Conservation (phyloP, 345 rosid genomes). For the Eucalyptus brandiana region DNA sequence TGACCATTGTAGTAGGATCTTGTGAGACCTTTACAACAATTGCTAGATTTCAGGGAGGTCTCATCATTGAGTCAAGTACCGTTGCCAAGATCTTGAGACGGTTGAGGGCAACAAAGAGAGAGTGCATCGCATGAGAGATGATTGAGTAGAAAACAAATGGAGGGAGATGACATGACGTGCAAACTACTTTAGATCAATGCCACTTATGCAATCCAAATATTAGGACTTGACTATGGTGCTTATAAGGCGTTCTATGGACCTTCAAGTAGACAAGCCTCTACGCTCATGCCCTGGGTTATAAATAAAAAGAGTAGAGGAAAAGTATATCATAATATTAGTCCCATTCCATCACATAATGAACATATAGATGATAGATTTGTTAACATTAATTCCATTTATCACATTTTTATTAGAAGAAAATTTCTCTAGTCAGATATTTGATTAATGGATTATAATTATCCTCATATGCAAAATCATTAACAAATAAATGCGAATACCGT, state of each 20-base stretch:
- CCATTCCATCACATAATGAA: neutral
- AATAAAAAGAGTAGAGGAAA: neutral
- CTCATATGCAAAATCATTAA: neutral
- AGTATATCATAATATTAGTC: neutral
- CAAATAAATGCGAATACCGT: neutral
- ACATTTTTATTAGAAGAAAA: neutral
- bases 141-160: neutral
- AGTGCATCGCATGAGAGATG: neutral
- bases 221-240: neutral
- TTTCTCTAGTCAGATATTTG: neutral
- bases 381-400: neutral
- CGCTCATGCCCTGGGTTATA: neutral
- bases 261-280: neutral
- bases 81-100: neutral
- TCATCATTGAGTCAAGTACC: neutral
- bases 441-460: neutral
- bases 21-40: neutral
- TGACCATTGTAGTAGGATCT: neutral
- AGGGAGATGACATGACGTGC: neutral
- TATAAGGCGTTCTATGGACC: neutral
- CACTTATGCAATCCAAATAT: neutral
- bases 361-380: neutral
- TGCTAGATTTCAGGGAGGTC: neutral
- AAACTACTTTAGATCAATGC: neutral
- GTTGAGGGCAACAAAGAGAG: neutral